Evolutionary conservation across 164 flowering plant genomes (phyloP).

Genomic region (Cinnamomum chago): DNA sequence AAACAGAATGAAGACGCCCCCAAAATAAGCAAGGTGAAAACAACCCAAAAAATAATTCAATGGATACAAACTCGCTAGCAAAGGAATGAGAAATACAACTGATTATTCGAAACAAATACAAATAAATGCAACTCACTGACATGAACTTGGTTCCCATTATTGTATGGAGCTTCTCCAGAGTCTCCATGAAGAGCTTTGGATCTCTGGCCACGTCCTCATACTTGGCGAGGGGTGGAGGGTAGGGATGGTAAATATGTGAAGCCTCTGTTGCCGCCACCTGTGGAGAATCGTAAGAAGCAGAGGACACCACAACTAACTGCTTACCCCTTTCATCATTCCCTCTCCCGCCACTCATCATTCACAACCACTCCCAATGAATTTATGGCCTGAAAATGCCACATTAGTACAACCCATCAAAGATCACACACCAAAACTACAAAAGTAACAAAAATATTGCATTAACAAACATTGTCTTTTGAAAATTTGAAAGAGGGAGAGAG

Average conservation of each 20-base stretch:
- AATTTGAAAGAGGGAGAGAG: too few species aligned
- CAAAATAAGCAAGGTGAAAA: not conserved
- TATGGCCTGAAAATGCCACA: not conserved
- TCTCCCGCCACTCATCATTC: not conserved
- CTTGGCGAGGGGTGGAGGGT: slow-evolving; percentile 52
- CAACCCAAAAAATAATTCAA: not conserved
- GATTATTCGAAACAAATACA: not conserved
- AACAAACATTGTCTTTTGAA: too few species aligned
- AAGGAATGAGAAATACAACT: not conserved
- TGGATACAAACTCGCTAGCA: not conserved
- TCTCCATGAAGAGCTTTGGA: slow-evolving; percentile 50
- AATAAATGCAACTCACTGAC: slow-evolving; percentile 27
- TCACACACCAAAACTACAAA: not conserved
- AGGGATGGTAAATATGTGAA: slow-evolving; percentile 14
- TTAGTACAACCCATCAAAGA: not conserved
- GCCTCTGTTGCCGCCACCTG: not conserved
- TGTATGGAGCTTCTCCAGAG: slow-evolving; percentile 70
- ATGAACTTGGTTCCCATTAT: slow-evolving; percentile 78
- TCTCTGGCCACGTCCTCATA: slow-evolving; percentile 55
- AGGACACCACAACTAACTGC: not conserved
- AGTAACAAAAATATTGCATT: not conserved
- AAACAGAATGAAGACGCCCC: not conserved
- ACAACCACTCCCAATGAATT: not conserved
- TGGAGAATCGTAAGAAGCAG: not conserved
- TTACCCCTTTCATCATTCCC: not conserved